Conservation (phyloP, 257 asterid species). For the Coffea canephora region DNA sequence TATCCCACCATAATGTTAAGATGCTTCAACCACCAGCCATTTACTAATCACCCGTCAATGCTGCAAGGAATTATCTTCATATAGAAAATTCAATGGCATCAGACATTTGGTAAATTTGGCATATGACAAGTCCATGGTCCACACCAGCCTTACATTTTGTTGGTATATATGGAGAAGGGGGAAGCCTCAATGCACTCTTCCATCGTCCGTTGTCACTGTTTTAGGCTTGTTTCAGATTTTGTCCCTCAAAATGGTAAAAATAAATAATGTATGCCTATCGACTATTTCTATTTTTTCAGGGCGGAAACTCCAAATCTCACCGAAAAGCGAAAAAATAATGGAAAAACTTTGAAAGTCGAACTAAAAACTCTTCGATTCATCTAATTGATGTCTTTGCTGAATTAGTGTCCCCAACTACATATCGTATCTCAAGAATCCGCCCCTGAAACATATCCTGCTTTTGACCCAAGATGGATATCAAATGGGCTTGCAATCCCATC, state of each 20-base stretch:
- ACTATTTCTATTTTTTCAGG: no score
- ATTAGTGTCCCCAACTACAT: no score
- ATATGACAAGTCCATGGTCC: neutral
- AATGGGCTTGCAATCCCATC: no score
- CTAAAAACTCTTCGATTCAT: no score
- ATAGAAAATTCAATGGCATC: neutral
- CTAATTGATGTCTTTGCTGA: no score
- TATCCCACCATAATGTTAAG: constrained; percentile 7
- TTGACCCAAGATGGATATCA: no score
- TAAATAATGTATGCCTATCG: no score
- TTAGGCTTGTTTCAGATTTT: neutral
- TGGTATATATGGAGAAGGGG: neutral
- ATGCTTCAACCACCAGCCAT: constrained; percentile 11
- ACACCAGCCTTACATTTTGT: neutral
- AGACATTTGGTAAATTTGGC: neutral
- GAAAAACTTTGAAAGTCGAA: no score
- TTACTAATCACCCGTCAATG: constrained; percentile 11
- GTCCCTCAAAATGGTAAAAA: neutral
- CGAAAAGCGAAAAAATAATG: neutral
- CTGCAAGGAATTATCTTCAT: neutral
- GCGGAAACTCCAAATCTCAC: no score
- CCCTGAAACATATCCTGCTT: no score
- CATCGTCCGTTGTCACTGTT: neutral
- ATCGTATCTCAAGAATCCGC: no score
- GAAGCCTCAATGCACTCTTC: neutral